Evolutionary conservation across 257 asterid genomes (phyloP), one percentile per base, ranked within the genome.

Genomic region (Petrea volubilis): DNA sequence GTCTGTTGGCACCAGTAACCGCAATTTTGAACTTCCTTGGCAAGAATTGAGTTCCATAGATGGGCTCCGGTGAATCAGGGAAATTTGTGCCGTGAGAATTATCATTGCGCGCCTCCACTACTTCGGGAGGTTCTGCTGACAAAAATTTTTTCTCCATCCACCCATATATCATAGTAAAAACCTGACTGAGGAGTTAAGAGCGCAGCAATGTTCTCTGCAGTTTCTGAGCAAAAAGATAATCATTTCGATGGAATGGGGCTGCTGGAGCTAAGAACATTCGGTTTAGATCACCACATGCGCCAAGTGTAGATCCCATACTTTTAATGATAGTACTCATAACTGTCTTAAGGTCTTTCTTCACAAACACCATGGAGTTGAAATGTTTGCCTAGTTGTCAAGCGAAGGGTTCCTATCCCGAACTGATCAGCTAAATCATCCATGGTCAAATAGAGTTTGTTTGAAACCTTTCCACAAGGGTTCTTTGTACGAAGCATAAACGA

Each of bases 391-490:
- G 99, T 94, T 9, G 99, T 94, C 86, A 94, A 82, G 60, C 97
- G 97, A 76, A 94, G 97, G 7, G 99, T 82, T 40, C 91, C 95
- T 14, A 88, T 94, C 34, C 99, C 99, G 72, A 91, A 94, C 78
- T 94, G 87, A 61, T 94, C 97, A 1, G 99, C 97, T 66, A 94
- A 88, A 74, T 94, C 97, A 72, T 94, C 99, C 99, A 94, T 94
- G 75, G 68, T 93, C 68, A 86, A 80, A 74, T 94, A 94, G 64
- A 94, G 96, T 67, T 85, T 76, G 88, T 91, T 91, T 3, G 99
- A 83, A 71, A 91, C 97, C 80, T 94, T 90, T 60, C 99, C 99
- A 79, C 93, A 88, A 13, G 99, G 99, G 81, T 94, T 94, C 86
- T 94, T 94, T 5, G 99, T 91, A 9, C 99, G 96, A 71, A 94